Conservation (phyloP, 2,329 filamentous ascomycete species). For the Aspergillus fructus region DNA sequence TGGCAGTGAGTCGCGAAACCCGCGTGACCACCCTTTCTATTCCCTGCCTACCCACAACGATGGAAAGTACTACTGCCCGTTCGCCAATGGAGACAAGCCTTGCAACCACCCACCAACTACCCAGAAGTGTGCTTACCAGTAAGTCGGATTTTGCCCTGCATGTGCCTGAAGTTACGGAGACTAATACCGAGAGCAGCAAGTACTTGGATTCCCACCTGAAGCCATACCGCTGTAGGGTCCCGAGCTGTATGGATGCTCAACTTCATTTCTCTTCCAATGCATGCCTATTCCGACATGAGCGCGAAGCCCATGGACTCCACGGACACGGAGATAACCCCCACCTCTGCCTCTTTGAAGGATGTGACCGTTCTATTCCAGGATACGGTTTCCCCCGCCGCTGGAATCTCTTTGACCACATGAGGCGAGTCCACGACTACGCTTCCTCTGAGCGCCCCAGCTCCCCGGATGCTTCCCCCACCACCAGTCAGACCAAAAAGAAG, state of each 20-base stretch:
- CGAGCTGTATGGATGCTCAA: slow-evolving; percentile 76
- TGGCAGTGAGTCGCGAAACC: slow-evolving; percentile 36
- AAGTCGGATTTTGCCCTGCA: slow-evolving; percentile 48
- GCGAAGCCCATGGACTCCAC: slow-evolving; percentile 93
- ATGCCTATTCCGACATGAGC: slow-evolving; percentile 89
- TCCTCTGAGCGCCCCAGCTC: slow-evolving; percentile 44
- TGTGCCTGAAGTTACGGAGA: background rate
- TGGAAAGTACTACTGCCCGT: slow-evolving; percentile 92
- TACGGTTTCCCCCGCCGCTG: slow-evolving; percentile 93
- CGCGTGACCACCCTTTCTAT: slow-evolving; percentile 45
- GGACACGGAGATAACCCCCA: slow-evolving; percentile 92
- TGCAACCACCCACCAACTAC: slow-evolving; percentile 93
- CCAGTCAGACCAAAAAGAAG: slow-evolving; percentile 39
- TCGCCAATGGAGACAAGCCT: slow-evolving; percentile 63
- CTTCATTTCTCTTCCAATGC: slow-evolving; percentile 96
- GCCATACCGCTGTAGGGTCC: slow-evolving; percentile 90
- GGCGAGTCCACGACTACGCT: slow-evolving; percentile 74
- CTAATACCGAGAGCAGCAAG: slow-evolving; percentile 62
- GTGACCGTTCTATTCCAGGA: slow-evolving; percentile 76
- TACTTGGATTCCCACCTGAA: slow-evolving; percentile 95
- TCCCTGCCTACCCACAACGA: slow-evolving; percentile 53
- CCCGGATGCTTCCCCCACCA: slow-evolving; percentile 38
- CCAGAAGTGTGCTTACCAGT: slow-evolving; percentile 99
- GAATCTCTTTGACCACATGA: slow-evolving; percentile 97
- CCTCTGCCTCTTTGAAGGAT: slow-evolving; percentile 82